Evolutionary conservation across 2,329 filamentous ascomycete species (phyloP), one percentile per base, ranked within the genome.

Genomic region (Clarireedia homoeocarpa): DNA sequence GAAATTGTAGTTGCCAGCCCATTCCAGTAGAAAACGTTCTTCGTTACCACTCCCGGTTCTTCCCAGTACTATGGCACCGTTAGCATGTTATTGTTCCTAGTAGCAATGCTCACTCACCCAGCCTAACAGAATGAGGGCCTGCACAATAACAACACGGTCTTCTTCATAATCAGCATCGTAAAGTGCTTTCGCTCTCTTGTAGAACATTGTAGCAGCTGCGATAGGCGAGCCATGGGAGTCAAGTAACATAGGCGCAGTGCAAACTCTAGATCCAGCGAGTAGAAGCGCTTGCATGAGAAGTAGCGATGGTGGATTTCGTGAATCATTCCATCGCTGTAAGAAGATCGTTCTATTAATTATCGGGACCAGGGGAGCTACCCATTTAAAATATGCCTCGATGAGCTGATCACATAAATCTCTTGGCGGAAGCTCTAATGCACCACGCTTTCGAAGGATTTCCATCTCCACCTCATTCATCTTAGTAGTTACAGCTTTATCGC

Each of bases 11-110:
- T 95, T 48, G 92, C 92, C 47, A 96, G 91, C 60, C 92, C 81
- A 56, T 86, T 96, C 92, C 92, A 97, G 75, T 97, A 97, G 69
- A 97, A 97, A n/a, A 97, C 92, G 65, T 97, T 97, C 71, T 96
- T 96, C 5, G 94, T 97, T 23, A 97, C 92, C 72, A 97, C 92
- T 74, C 97, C 92, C 6, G 92, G 92, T 0, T 91, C 92, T 74
- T 97, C 92, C 92, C 92, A 97, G 71, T 96, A 97, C 92, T 92
- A 39, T 36, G 34, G 17, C 10, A 3, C 4, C 14, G 15, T 53
- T 15, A 53, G 23, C 24, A 39, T 39, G 26, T n/a, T 7, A 30
- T 30, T 30, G 2, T 30, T 30, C 10, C 20, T 27, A 14, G 10
- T 20, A 40, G 23, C 14, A 10, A 30, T 30, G 17, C 20, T 5